These are phyloP conservation scores for Aureobasidium sp. DNA, from an alignment of 2,329 filamentous ascomycete genomes.

Conservation along the genomic window DNA sequence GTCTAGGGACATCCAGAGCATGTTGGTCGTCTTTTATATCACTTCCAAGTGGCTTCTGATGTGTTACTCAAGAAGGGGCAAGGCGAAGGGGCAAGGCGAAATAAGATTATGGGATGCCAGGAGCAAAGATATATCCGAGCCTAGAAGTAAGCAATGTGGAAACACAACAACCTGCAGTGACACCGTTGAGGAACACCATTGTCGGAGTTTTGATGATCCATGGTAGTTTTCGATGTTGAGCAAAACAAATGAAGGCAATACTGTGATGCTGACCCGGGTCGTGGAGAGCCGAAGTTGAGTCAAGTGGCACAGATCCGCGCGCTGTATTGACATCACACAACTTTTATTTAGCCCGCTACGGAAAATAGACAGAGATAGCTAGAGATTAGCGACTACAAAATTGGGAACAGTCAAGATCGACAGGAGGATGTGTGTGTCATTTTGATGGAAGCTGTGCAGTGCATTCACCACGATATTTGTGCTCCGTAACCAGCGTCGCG, in stretches of 20 bases:
- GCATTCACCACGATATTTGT: background rate
- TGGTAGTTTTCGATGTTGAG: background rate
- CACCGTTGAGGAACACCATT: background rate
- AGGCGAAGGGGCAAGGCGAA: background rate
- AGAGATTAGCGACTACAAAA: background rate
- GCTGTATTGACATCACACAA: background rate
- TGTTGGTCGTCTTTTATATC: background rate
- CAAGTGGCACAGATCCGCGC: background rate
- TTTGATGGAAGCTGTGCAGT: background rate
- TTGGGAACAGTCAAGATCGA: background rate
- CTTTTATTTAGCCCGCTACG: background rate
- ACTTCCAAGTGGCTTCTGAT: background rate
- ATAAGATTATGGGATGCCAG: background rate
- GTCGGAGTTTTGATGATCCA: background rate
- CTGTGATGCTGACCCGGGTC: constrained; percentile 2
- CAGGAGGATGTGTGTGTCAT: background rate
- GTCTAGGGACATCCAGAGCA: background rate
- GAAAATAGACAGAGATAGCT: background rate
- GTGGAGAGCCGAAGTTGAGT: constrained; percentile 10
- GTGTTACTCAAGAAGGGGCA: background rate
- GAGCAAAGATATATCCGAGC: background rate
- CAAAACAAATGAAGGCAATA: background rate
- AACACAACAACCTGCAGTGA: background rate
- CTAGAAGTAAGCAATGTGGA: constrained; percentile 2
- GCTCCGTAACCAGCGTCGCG: background rate